Base-by-base conservation (phyloP, 1,139 yeast genomes). In the Saccharomyces hybrid region DNA sequence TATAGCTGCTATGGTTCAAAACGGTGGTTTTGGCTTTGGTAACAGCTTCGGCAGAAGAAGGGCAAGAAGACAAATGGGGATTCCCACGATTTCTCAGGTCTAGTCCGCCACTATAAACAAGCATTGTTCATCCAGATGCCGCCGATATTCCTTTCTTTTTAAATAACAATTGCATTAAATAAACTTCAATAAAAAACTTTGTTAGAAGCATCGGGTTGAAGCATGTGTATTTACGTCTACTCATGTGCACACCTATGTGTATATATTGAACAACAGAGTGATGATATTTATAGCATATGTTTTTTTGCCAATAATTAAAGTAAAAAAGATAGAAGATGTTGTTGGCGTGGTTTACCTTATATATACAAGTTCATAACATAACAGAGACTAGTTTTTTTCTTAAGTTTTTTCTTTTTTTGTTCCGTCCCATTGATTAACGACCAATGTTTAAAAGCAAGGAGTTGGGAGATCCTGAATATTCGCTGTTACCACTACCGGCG, bases 21-120 rank as follows among this genome's bases (percentile, higher is more conserved):
- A 88, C 65, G 97, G 97, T 61, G 81, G 87, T 65, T 85, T 89
- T 69, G 86, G 91, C 60, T 38, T 38, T 16, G 11, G 11, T 38
- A 66, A 80, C 47, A 53, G 57, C 49, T 48, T 54, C 41, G 60
- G 78, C 63, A 69, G 80, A 58, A 72, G 75, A 59, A 71, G 74
- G 59, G 71, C 75, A 57, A 74, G 80, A 58, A 80, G 86, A 62
- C 83, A 86, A 75, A 86, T 87, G 57, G 96, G 96, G 70, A 87
- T 87, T 56, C 96, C 96, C 75, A 82, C 95, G 68, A 83, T 86
- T 80, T 81, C 95, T 58, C 93, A 86, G 78, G 95, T 86, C 69
- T 84, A 78, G 25, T 38, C 23, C 23, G 42, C 42, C 23, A 38
- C 2, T 5, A 7, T 3, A 4, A 38, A 9, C 31, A 3, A 3